Conservation (phyloP, 225 moss, liverwort and hornwort species). For the Climacium dendroides region DNA sequence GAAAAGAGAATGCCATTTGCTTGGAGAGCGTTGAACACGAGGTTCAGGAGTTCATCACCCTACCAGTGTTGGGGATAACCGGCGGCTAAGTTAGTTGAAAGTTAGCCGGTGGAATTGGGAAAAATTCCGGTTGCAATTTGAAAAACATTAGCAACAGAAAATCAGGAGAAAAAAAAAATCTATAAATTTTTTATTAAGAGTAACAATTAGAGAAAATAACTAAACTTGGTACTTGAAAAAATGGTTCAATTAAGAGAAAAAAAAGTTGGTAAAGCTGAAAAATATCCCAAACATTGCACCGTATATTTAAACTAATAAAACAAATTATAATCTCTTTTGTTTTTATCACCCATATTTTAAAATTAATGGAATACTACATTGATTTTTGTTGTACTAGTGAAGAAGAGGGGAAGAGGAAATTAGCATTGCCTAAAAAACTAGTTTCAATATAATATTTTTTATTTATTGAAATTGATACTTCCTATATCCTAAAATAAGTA, state of each 20-base stretch:
- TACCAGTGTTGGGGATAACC: neutral
- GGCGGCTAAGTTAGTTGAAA: too few relatives aligned
- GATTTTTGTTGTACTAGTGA: neutral
- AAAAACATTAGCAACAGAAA: fast-evolving
- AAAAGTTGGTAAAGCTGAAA: fast-evolving
- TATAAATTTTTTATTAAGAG: too few relatives aligned
- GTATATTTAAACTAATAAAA: neutral
- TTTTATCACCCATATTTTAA: neutral
- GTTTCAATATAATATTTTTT: too few relatives aligned
- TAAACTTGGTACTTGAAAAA: fast-evolving
- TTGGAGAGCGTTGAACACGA: neutral
- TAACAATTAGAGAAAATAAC: too few relatives aligned
- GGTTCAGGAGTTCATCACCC: neutral
- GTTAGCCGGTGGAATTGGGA: too few relatives aligned
- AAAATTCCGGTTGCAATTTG: too few relatives aligned
- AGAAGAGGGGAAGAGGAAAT: fast-evolving
- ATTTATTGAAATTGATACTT: neutral
- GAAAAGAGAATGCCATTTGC: neutral
- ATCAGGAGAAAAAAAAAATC: too few relatives aligned
- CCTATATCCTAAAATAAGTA: fast-evolving
- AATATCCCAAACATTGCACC: neutral
- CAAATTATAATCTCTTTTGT: too few relatives aligned
- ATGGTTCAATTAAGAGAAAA: fast-evolving
- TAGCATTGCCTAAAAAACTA: neutral
- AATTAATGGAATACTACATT: fast-evolving